Evolutionary conservation across 1,284 basidiomycete genomes (phyloP).

Genomic region (Naganishia liquefaciens): DNA sequence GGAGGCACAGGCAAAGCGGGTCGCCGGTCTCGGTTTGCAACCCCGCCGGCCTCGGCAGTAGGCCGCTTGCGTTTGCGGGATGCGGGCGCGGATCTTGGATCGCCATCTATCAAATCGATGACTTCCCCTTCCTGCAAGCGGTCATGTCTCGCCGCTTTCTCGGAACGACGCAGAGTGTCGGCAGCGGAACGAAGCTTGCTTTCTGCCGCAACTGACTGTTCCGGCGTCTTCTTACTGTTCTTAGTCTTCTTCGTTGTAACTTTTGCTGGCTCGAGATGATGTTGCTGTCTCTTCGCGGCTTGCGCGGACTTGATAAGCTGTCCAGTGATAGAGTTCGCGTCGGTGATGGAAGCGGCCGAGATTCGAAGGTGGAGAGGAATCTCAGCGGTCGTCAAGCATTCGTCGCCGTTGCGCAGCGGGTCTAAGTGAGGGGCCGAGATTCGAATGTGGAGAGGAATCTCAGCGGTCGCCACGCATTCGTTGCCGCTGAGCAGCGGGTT

Average conservation of each 20-base stretch:
- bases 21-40: too few relatives aligned
- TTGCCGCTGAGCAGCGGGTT: too few relatives aligned
- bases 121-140: background rate
- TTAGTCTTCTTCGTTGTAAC: background rate
- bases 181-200: slow-evolving; percentile 4
- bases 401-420: background rate
- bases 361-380: background rate
- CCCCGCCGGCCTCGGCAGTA: background rate
- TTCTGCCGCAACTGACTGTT: background rate
- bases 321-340: background rate
- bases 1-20: background rate
- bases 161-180: slow-evolving; percentile 9
- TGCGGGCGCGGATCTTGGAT: too few relatives aligned
- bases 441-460: slow-evolving; percentile 3
- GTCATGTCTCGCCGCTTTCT: background rate
- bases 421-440: background rate
- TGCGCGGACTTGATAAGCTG: slow-evolving; percentile 6
- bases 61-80: slow-evolving; percentile 1
- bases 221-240: background rate
- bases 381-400: slow-evolving; percentile 7
- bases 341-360: background rate
- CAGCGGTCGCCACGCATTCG: background rate
- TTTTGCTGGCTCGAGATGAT: background rate
- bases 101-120: background rate
- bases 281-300: background rate